A percentile compares a stretch with the other conserved stretches of the same genome.
Conservation (phyloP, 2,329 filamentous ascomycete genomes). For the Colletotrichum brevisporum region DNA sequence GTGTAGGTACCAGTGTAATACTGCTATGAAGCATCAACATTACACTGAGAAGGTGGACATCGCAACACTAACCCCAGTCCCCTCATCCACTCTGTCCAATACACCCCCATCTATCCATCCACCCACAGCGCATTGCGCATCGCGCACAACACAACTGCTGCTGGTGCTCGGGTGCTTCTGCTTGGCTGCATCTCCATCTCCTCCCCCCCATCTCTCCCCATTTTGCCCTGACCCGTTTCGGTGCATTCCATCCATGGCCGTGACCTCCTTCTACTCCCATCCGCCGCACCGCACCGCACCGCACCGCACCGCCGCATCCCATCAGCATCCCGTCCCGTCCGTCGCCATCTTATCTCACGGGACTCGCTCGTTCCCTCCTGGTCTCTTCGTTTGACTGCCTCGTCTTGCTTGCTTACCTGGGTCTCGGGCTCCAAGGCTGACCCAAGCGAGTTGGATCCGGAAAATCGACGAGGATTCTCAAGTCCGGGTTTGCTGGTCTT, state of each 20-base stretch:
- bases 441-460: constrained; percentile 6
- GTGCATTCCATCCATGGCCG: constrained; percentile 39
- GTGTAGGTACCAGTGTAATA: neutral
- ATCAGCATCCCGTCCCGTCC: constrained; percentile 28
- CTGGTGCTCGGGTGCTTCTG: constrained; percentile 7
- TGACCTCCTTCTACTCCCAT: constrained; percentile 23
- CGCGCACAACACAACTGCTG: constrained; percentile 34
- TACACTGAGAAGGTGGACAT: neutral
- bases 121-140: constrained; percentile 17
- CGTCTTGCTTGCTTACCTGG: neutral
- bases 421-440: neutral
- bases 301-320: constrained; percentile 39
- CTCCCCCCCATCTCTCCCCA: constrained; percentile 21
- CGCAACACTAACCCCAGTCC: too few relatives aligned
- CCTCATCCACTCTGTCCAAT: too few relatives aligned
- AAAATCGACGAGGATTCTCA: constrained; percentile 9
- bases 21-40: constrained; percentile 7
- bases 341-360: constrained; percentile 22
- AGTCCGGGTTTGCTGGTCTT: constrained; percentile 11
- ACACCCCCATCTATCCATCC: neutral
- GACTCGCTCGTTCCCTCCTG: constrained; percentile 8
- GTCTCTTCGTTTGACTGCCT: neutral
- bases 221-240: constrained; percentile 35
- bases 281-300: neutral
- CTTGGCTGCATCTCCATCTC: constrained; percentile 19